Percentiles rank a stretch among this genome's conserved stretches.
phyloP scores from a whole-genome alignment of 1,284 basidiomycete genomes.

The Sporisorium scitamineum region DNA sequence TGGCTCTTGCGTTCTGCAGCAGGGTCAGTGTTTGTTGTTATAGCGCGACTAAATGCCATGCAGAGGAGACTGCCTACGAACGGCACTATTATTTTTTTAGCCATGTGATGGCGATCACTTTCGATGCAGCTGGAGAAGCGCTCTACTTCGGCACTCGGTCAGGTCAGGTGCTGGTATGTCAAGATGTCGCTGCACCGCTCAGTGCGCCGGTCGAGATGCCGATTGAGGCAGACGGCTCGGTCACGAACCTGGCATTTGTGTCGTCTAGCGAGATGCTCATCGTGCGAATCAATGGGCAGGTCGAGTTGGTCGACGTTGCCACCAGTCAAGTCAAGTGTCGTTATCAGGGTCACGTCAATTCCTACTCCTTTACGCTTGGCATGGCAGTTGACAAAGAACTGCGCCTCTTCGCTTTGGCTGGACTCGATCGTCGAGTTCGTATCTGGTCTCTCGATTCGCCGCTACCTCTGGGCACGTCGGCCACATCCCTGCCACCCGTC shows the following conservation, averaged over 20 bases:
- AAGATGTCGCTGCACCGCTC: no score
- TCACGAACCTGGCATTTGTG: slow-evolving; percentile 21
- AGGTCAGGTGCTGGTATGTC: slow-evolving; percentile 13
- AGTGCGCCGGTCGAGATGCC: neutral
- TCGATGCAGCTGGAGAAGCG: neutral
- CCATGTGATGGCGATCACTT: slow-evolving; percentile 23
- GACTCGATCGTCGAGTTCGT: slow-evolving; percentile 28
- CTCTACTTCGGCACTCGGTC: slow-evolving; percentile 28
- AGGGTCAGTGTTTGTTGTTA: neutral
- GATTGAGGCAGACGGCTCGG: slow-evolving; percentile 10
- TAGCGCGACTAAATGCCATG: no score
- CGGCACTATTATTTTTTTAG: slow-evolving; percentile 3
- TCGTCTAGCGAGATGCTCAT: slow-evolving; percentile 15
- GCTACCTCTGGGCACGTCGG: slow-evolving; percentile 15
- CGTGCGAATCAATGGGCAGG: slow-evolving; percentile 26
- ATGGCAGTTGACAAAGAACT: slow-evolving; percentile 18
- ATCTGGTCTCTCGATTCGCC: slow-evolving; percentile 40
- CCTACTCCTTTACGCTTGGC: slow-evolving; percentile 27
- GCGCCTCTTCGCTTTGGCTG: slow-evolving; percentile 31
- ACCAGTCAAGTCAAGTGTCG: neutral
- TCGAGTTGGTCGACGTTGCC: slow-evolving; percentile 16
- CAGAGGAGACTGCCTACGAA: no score
- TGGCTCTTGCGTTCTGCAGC: neutral
- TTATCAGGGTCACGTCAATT: slow-evolving; percentile 37
- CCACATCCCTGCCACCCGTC: neutral